A percentile compares a stretch with the other conserved stretches of the same genome.
Conservation (phyloP, 495 filamentous ascomycete species). For the Aspergillus diversus region DNA sequence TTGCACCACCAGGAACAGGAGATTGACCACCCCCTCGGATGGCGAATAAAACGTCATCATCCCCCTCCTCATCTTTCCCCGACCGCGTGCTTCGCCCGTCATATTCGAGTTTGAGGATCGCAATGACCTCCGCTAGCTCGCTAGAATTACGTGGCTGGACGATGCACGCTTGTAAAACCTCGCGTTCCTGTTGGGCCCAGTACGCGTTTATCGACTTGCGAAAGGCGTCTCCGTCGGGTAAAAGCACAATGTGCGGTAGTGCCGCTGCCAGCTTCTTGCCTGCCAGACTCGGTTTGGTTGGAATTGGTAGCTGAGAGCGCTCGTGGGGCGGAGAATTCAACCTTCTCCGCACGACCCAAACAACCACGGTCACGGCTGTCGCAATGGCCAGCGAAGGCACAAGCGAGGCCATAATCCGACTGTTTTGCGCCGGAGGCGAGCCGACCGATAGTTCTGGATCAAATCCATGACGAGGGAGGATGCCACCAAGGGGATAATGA, state of each 20-base stretch:
- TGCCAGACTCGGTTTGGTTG: too few relatives aligned
- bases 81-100: background rate
- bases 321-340: too few relatives aligned
- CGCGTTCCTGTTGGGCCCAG: slow-evolving; percentile 5
- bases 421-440: too few relatives aligned
- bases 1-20: background rate
- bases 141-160: background rate
- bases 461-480: too few relatives aligned
- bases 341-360: too few relatives aligned
- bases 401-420: too few relatives aligned
- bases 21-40: slow-evolving; percentile 9
- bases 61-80: background rate
- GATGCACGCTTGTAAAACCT: background rate
- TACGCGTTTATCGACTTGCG: slow-evolving; percentile 4
- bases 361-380: too few relatives aligned
- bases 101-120: slow-evolving; percentile 8
- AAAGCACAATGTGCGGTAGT: slow-evolving; percentile 4
- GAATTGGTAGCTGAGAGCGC: too few relatives aligned
- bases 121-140: background rate
- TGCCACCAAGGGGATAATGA: too few relatives aligned
- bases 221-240: slow-evolving; percentile 1
- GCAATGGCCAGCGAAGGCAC: too few relatives aligned
- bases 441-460: too few relatives aligned
- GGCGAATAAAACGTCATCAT: background rate
- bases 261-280: slow-evolving; percentile 7